phyloP scores from a whole-genome alignment of 306 rosid species.

The Benincasa hispida region DNA sequence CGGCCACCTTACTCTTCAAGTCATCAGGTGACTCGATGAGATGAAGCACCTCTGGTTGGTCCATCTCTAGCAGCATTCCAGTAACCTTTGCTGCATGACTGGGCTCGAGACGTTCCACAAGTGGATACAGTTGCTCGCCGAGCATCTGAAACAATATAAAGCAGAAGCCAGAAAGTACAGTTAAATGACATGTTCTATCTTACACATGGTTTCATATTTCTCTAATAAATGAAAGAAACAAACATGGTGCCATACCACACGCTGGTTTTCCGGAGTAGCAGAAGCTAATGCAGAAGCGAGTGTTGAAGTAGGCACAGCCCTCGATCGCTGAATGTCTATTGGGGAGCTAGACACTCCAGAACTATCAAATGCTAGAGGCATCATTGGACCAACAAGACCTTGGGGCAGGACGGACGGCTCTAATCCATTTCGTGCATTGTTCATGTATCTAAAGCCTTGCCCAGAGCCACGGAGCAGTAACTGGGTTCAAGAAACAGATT shows the following conservation, averaged over 20 bases:
- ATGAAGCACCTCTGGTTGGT: constrained; percentile 86
- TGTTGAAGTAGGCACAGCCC: constrained; percentile 33
- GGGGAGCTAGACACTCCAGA: constrained; percentile 32
- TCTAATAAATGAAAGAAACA: neutral
- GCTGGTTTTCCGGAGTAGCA: constrained; percentile 67
- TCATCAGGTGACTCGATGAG: constrained; percentile 84
- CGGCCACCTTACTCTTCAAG: constrained; percentile 63
- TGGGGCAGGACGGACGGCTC: constrained; percentile 42
- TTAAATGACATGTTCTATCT: neutral
- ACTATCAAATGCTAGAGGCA: constrained; percentile 51
- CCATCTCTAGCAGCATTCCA: constrained; percentile 93
- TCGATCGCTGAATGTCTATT: constrained; percentile 31
- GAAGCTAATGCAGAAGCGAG: constrained; percentile 76
- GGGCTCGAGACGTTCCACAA: constrained; percentile 53
- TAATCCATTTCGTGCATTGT: constrained; percentile 39
- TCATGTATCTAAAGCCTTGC: constrained; percentile 60
- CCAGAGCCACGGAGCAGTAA: constrained; percentile 43
- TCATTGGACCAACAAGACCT: constrained; percentile 32
- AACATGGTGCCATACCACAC: constrained; percentile 31
- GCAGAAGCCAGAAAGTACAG: neutral
- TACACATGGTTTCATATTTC: neutral
- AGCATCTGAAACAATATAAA: constrained; percentile 44
- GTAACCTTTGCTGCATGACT: constrained; percentile 64
- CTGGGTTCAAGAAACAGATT: constrained; percentile 17
- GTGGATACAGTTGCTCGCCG: constrained; percentile 82